A percentile compares a stretch with the other conserved stretches of the same genome.
phyloP scores from a whole-genome alignment of 1,139 yeast genomes.

The Pichia sp. region DNA sequence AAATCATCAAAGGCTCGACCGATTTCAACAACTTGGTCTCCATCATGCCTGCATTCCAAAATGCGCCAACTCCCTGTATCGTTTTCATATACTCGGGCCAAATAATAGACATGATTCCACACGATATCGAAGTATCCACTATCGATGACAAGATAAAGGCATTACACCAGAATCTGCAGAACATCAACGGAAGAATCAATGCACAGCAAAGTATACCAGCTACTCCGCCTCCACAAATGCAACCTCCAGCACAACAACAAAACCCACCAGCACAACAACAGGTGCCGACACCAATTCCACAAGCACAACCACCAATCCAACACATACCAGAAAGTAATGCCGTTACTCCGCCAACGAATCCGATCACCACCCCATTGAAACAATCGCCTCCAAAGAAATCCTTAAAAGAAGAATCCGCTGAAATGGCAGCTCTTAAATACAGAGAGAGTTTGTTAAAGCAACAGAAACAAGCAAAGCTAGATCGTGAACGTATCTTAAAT shows the following conservation, averaged over 20 bases:
- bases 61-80: slow-evolving; percentile 48
- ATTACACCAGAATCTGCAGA: slow-evolving; percentile 15
- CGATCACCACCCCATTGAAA: background rate
- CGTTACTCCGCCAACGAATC: background rate
- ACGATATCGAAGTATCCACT: slow-evolving; percentile 30
- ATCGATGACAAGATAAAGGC: slow-evolving; percentile 32
- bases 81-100: slow-evolving; percentile 41
- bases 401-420: slow-evolving; percentile 40
- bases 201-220: slow-evolving; percentile 2
- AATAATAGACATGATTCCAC: slow-evolving; percentile 41
- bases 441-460: slow-evolving; percentile 40
- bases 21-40: slow-evolving; percentile 51
- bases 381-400: slow-evolving; percentile 17
- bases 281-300: background rate
- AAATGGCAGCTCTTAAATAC: slow-evolving; percentile 38
- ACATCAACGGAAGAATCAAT: background rate
- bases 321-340: background rate
- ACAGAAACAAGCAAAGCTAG: slow-evolving; percentile 43
- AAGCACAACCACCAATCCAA: background rate
- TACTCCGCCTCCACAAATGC: background rate
- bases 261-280: background rate
- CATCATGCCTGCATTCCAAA: slow-evolving; percentile 44
- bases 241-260: background rate
- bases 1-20: slow-evolving; percentile 42
- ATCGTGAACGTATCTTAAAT: slow-evolving; percentile 51